Conservation (phyloP, 305 asterid species). For the Rubia occidens region DNA sequence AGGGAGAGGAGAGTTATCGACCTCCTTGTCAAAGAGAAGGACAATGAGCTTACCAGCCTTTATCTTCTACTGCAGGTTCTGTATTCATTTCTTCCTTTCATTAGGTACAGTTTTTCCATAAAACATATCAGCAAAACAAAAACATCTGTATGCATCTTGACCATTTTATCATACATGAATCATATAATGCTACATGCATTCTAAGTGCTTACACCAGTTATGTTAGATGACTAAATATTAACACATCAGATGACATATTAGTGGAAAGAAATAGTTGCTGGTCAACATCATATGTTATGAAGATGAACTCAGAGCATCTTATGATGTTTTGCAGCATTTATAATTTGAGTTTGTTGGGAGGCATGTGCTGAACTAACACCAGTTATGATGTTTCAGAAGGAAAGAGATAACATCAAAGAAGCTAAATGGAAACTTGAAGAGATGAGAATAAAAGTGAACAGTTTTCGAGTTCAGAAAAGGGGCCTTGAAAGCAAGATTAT, state of each 20-base stretch:
- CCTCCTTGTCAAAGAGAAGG: conserved; percentile 38
- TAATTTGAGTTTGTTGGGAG: background rate
- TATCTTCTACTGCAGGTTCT: conserved; percentile 53
- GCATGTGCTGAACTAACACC: background rate
- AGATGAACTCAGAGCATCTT: background rate
- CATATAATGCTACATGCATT: background rate
- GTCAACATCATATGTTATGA: background rate
- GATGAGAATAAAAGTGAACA: conserved; percentile 36
- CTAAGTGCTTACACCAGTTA: background rate
- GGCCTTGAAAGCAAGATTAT: conserved; percentile 33
- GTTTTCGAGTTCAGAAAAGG: conserved; percentile 37
- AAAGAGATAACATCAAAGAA: conserved; percentile 35
- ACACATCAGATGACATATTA: background rate
- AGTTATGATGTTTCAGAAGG: conserved; percentile 35
- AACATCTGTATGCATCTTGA: no score
- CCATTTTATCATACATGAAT: background rate
- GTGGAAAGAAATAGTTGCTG: background rate
- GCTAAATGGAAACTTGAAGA: conserved; percentile 43
- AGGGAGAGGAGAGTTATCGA: conserved; percentile 40
- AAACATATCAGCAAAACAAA: background rate
- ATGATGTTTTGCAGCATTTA: background rate
- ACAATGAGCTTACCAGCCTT: conserved; percentile 38
- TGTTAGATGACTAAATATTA: background rate
- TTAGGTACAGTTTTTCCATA: background rate
- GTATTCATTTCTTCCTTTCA: background rate